Base-by-base conservation (phyloP, 2,329 filamentous ascomycete species). In the Sporothrix protearum region DNA sequence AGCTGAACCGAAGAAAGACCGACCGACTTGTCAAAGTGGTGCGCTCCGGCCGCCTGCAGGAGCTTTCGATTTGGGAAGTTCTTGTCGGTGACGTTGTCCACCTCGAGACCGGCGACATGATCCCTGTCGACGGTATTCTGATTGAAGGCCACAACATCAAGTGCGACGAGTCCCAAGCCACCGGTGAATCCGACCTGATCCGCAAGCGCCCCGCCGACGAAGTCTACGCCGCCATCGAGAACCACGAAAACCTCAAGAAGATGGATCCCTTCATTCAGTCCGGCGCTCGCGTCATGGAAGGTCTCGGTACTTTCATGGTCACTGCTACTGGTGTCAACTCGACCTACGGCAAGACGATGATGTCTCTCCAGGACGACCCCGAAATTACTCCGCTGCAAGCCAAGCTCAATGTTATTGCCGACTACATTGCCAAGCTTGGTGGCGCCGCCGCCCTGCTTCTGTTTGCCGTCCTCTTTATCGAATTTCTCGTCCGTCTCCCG, bases 241-340 rank as follows among this genome's bases (percentile, higher is more conserved):
- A 87, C 74, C 83, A 88, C 75, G 86, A 90, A 55, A 84, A 84
- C 61, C 83, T 90, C 30, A 90, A 88, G 82, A 93, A 93, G 80
- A 86, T 93, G 80, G 92, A 94, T 75, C 91, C 91, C 0, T 93
- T 94, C 76, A 92, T 97, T 76, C 92, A 97, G 75, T 97, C 94
- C 39, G 94, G 91, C 42, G 86, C 89, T 69, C 91, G 91, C 74
- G 90, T 93, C 72, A 90, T 93, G 81, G 91, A 93, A 78, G 91
- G 91, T 59, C 87, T 93, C 9, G 91, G 91, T 14, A 92, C 89
- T 1, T 94, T 89, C 76, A 83, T 94, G 79, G 88, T 90, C 73
- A 93, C 91, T 1, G 91, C 89, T 19, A 91, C 91, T 42, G 91
- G 91, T 72, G 82, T 91, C 45, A 88, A 92, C 80, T 93, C 91